These are phyloP conservation scores for Diphasiastrum complanatum DNA, from an alignment of 83 land plant genomes.

Conservation along the genomic window DNA sequence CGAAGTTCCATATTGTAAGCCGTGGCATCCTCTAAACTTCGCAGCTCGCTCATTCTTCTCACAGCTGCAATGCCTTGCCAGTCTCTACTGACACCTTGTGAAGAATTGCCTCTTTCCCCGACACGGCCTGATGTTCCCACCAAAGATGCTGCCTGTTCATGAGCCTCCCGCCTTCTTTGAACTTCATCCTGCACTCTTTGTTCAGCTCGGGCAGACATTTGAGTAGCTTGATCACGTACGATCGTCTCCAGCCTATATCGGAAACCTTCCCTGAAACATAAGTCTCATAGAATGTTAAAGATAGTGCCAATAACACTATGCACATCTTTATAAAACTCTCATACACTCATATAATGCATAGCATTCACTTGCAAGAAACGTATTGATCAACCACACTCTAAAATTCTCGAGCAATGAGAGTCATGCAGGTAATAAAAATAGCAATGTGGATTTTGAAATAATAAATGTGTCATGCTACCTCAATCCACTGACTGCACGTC, in stretches of 20 bases:
- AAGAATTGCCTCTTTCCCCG: conserved; percentile 22
- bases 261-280: conserved; percentile 45
- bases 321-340: conserved; percentile 12
- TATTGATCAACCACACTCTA: too few relatives aligned
- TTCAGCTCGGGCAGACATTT: conserved; percentile 28
- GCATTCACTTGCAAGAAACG: too few relatives aligned
- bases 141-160: conserved; percentile 7
- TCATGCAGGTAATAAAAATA: too few relatives aligned
- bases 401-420: too few relatives aligned
- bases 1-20: conserved; percentile 92
- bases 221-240: conserved; percentile 61
- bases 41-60: conserved; percentile 52
- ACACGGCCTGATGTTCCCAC: conserved; percentile 19
- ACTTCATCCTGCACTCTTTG: conserved; percentile 6
- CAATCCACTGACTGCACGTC: conserved; percentile 76
- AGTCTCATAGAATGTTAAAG: too few relatives aligned
- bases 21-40: conserved; percentile 72
- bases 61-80: conserved; percentile 33
- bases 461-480: too few relatives aligned
- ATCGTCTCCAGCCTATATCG: conserved; percentile 69
- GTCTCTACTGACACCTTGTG: conserved; percentile 28
- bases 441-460: too few relatives aligned
- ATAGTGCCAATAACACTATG: not conserved
- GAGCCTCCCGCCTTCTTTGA: conserved; percentile 24
- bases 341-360: too few relatives aligned